Percentiles rank a stretch among this genome's conserved stretches.
Conservation (phyloP, 306 rosid genomes). For the Gillenia trifoliata region DNA sequence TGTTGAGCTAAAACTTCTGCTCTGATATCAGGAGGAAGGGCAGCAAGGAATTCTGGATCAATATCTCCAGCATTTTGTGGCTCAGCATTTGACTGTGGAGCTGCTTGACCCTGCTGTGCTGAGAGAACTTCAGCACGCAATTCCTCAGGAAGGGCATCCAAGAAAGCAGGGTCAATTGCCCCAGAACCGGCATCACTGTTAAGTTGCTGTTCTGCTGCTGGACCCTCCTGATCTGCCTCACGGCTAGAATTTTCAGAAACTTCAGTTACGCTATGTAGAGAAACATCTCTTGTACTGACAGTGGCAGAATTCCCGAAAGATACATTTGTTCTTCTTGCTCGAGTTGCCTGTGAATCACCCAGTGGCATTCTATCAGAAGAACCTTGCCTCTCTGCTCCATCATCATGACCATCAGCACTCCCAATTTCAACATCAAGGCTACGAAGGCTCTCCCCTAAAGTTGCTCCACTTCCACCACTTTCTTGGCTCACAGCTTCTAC, state of each 20-base stretch:
- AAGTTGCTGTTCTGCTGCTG: constrained; percentile 62
- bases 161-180: constrained; percentile 92
- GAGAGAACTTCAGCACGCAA: constrained; percentile 97
- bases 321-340: constrained; percentile 62
- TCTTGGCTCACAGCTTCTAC: constrained; percentile 98
- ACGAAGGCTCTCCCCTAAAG: constrained; percentile 93
- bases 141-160: constrained; percentile 97
- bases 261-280: constrained; percentile 88
- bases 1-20: constrained; percentile 98
- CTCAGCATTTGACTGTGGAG: constrained; percentile 64
- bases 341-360: constrained; percentile 74
- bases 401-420: constrained; percentile 96
- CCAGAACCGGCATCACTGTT: constrained; percentile 75
- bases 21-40: constrained; percentile 95
- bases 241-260: constrained; percentile 91
- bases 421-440: constrained; percentile 99
- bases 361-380: constrained; percentile 58
- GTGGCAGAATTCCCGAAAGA: constrained; percentile 57
- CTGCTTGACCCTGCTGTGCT: constrained; percentile 86
- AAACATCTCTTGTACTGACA: constrained; percentile 69
- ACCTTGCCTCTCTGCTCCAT: constrained; percentile 85
- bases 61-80: constrained; percentile 76
- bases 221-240: constrained; percentile 80
- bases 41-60: constrained; percentile 99
- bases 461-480: constrained; percentile 98